These are phyloP conservation scores for Hemileia vastatrix DNA, from an alignment of 1,284 basidiomycete species.

Conservation along the genomic window DNA sequence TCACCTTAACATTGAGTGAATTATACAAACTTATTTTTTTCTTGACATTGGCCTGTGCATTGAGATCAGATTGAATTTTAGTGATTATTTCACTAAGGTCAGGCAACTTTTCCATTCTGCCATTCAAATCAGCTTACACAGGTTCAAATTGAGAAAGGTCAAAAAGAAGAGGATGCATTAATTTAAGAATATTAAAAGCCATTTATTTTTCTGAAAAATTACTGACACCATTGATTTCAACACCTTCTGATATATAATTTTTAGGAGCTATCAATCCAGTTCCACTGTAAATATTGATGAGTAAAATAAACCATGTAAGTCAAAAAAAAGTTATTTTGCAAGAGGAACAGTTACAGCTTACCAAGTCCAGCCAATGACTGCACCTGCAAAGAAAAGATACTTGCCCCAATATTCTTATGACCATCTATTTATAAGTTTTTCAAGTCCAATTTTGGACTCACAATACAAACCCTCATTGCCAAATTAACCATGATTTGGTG, in stretches of 20 bases:
- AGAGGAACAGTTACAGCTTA: too few species aligned
- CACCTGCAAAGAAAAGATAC: conserved; percentile 92
- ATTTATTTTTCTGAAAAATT: conserved; percentile 99
- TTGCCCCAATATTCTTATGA: conserved; percentile 97
- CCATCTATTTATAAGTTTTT: conserved; percentile 97
- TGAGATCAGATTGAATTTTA: conserved; percentile 66
- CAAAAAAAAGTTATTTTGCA: too few species aligned
- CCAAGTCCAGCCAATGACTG: conserved; percentile 97
- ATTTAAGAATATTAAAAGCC: conserved; percentile 97
- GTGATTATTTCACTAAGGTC: conserved; percentile 85
- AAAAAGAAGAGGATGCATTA: conserved; percentile 97
- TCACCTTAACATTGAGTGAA: conserved; percentile 82
- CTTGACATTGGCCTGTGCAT: conserved; percentile 78
- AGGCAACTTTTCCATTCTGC: conserved; percentile 91
- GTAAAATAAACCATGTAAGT: conserved; percentile 26
- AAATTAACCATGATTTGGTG: conserved; percentile 94
- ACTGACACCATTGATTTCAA: conserved; percentile 85
- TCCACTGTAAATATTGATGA: conserved; percentile 67
- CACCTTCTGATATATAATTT: conserved; percentile 86
- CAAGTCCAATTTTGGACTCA: conserved; percentile 94
- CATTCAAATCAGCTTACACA: conserved; percentile 94
- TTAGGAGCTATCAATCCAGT: conserved; percentile 97
- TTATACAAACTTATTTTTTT: conserved; percentile 89
- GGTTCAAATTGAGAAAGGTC: conserved; percentile 99
- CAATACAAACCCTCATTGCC: conserved; percentile 96